phyloP scores from a whole-genome alignment of 768 basidiomycete species.

The Grammothele lineata region DNA sequence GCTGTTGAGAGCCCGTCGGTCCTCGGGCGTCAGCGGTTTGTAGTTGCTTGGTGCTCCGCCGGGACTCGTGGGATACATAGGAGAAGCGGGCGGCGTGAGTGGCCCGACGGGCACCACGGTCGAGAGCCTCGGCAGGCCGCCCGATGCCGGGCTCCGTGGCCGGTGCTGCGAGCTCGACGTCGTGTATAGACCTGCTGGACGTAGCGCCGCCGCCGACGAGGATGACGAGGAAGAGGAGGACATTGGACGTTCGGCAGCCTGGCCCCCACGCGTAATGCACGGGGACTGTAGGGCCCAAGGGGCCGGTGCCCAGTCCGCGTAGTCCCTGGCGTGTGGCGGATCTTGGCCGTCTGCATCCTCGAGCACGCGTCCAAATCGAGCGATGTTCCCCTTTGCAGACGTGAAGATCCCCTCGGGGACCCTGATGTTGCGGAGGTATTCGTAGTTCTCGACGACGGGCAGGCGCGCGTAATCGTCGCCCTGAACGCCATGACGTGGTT shows the following conservation, averaged over 20 bases:
- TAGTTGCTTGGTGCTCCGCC: slow-evolving; percentile 19
- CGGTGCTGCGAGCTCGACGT: background rate
- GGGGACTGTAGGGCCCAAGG: slow-evolving; percentile 19
- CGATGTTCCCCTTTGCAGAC: slow-evolving; percentile 50
- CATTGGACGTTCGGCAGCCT: slow-evolving; percentile 10
- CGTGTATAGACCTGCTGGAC: slow-evolving; percentile 4
- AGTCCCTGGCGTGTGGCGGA: slow-evolving; percentile 17
- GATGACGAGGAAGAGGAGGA: slow-evolving; percentile 19
- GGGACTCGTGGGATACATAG: slow-evolving; percentile 18
- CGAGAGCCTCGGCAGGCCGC: slow-evolving; percentile 23
- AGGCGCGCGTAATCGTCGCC: slow-evolving; percentile 65
- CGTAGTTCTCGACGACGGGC: slow-evolving; percentile 71
- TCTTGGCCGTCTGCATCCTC: slow-evolving; percentile 23
- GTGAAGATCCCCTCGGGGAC: slow-evolving; percentile 71
- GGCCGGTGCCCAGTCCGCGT: slow-evolving; percentile 19
- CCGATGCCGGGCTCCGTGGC: slow-evolving; percentile 3
- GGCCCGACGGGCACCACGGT: slow-evolving; percentile 23
- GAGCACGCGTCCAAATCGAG: slow-evolving; percentile 23
- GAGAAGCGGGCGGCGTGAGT: slow-evolving; percentile 14
- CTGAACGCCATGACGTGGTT: slow-evolving; percentile 34
- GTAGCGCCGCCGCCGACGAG: slow-evolving; percentile 8
- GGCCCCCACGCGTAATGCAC: slow-evolving; percentile 1
- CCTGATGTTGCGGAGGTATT: slow-evolving; percentile 62
- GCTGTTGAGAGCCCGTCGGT: slow-evolving; percentile 30
- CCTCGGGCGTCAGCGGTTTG: slow-evolving; percentile 30